Conservation (phyloP, 768 basidiomycete species). For the Pholiota conissans region DNA sequence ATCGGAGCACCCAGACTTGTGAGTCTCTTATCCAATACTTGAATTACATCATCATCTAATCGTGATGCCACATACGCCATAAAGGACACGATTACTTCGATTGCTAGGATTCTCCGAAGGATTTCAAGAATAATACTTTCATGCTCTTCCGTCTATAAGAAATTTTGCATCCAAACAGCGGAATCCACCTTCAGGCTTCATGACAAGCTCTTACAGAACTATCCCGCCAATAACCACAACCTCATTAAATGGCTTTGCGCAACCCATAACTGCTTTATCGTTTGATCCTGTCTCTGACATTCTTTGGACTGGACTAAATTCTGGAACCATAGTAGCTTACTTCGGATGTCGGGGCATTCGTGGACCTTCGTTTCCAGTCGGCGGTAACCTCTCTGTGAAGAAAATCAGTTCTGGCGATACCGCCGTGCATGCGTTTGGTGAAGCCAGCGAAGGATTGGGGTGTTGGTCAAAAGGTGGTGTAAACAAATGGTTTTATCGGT, state of each 20-base stretch:
- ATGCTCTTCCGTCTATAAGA: too few species aligned
- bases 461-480: slow-evolving; percentile 83
- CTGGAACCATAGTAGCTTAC: slow-evolving; percentile 69
- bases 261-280: slow-evolving; percentile 71
- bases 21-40: too few species aligned
- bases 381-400: slow-evolving; percentile 66
- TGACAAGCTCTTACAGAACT: slow-evolving; percentile 22
- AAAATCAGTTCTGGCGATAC: slow-evolving; percentile 79
- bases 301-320: slow-evolving; percentile 80
- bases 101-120: too few species aligned
- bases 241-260: slow-evolving; percentile 30
- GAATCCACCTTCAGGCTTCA: neutral
- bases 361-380: slow-evolving; percentile 75
- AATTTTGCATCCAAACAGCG: too few species aligned
- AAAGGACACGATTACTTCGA: too few species aligned
- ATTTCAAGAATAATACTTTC: too few species aligned
- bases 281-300: slow-evolving; percentile 93
- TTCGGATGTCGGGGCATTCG: slow-evolving; percentile 62
- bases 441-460: slow-evolving; percentile 65
- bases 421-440: slow-evolving; percentile 66
- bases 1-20: too few species aligned
- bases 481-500: slow-evolving; percentile 84
- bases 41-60: too few species aligned
- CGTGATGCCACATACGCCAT: too few species aligned
- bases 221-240: slow-evolving; percentile 21